Conservation (phyloP, 768 basidiomycete species). For the Xerocomus spinulosus region DNA sequence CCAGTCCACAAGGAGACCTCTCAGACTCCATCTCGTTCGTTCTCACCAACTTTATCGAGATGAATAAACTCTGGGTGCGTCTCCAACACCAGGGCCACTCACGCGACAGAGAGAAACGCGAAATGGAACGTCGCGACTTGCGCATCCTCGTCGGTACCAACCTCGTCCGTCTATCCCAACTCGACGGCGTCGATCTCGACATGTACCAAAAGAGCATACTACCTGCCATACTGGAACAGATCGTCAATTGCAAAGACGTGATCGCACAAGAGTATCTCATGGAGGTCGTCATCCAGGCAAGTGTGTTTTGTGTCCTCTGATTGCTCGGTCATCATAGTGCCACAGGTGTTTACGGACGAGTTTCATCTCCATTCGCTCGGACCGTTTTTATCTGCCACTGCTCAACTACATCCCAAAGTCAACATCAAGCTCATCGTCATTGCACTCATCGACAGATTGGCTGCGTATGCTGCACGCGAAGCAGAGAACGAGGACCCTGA, state of each 20-base stretch:
- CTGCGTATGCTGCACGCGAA: conserved; percentile 93
- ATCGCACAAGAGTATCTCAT: conserved; percentile 99
- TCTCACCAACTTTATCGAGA: conserved; percentile 97
- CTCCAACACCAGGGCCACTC: conserved; percentile 98
- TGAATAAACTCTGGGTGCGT: conserved; percentile 99
- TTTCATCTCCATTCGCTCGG: conserved; percentile 96
- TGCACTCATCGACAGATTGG: conserved; percentile 91
- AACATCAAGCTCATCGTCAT: conserved; percentile 99
- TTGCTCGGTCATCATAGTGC: neutral
- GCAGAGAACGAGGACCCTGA: conserved; percentile 96
- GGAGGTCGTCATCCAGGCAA: conserved; percentile 98
- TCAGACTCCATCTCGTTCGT: conserved; percentile 96
- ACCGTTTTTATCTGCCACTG: conserved; percentile 93
- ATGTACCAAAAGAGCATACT: conserved; percentile 86
- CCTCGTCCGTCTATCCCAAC: conserved; percentile 88
- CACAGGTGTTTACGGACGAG: conserved; percentile 94
- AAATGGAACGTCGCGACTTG: conserved; percentile 91
- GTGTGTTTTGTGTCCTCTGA: conserved; percentile 13
- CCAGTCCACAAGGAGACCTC: conserved; percentile 80
- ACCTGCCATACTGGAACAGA: conserved; percentile 91
- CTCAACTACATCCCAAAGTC: conserved; percentile 94
- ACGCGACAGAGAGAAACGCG: conserved; percentile 94
- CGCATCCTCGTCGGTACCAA: conserved; percentile 97
- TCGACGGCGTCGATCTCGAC: conserved; percentile 94
- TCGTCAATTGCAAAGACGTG: conserved; percentile 97